Percentiles rank a stretch among this genome's conserved stretches.
phyloP scores from a whole-genome alignment of 1,284 basidiomycete species.

The Abortiporus biennis region DNA sequence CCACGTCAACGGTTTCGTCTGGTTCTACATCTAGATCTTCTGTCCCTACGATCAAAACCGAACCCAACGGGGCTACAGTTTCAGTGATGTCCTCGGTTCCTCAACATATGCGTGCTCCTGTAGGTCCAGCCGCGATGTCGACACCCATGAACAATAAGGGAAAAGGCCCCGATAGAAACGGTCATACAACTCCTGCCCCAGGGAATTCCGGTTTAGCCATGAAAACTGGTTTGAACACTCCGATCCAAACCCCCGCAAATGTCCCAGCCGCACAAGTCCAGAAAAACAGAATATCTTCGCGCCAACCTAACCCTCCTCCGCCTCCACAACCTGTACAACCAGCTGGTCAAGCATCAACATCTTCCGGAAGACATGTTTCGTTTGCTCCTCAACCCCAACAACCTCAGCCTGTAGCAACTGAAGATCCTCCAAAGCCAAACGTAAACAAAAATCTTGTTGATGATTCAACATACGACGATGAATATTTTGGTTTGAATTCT shows the following conservation, averaged over 20 bases:
- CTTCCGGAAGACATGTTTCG: not conserved
- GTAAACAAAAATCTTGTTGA: not conserved
- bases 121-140: constrained; percentile 14
- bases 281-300: no score
- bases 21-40: constrained; percentile 9
- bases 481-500: constrained; percentile 48
- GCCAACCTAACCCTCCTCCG: no score
- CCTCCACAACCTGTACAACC: not conserved
- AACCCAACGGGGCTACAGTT: no score
- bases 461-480: constrained; percentile 17
- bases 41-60: constrained; percentile 2
- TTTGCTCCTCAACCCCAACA: not conserved
- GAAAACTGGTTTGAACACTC: constrained; percentile 5
- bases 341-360: not conserved
- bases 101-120: constrained; percentile 17
- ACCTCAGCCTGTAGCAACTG: not conserved
- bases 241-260: constrained; percentile 10
- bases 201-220: not conserved
- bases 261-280: constrained; percentile 2
- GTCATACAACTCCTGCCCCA: constrained; percentile 1
- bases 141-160: constrained; percentile 10
- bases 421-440: constrained; percentile 3
- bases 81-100: constrained; percentile 14
- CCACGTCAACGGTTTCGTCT: constrained; percentile 13
- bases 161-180: not conserved